Conservation (phyloP, 31 red algal genomes). For the Endocladia muricata region DNA sequence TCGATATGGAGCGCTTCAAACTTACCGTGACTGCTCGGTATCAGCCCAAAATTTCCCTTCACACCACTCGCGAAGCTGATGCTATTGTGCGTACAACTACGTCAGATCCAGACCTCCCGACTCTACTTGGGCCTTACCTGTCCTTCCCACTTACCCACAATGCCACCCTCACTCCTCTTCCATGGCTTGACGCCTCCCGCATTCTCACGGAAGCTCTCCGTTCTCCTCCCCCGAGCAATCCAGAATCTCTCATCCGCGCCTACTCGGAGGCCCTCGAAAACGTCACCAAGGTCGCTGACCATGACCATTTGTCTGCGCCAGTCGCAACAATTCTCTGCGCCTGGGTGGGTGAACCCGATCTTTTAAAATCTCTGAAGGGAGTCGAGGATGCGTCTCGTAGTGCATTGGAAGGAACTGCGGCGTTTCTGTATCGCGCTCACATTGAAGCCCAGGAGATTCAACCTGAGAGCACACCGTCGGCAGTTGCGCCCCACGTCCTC, state of each 20-base stretch:
- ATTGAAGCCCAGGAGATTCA: neutral
- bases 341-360: constrained; percentile 26
- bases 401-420: neutral
- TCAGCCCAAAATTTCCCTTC: neutral
- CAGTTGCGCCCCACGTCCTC: neutral
- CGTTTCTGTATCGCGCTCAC: neutral
- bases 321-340: constrained; percentile 2
- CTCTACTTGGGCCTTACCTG: neutral
- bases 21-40: neutral
- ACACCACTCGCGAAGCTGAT: neutral
- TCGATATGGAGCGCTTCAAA: neutral
- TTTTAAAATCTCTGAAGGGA: neutral
- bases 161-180: neutral
- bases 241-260: neutral
- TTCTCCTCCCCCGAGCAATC: neutral
- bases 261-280: constrained; percentile 13
- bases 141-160: neutral
- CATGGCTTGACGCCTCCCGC: neutral
- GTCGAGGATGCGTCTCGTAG: neutral
- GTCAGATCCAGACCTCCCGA: neutral
- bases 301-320: constrained; percentile 13
- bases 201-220: neutral
- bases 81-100: neutral
- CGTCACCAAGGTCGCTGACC: neutral
- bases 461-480: neutral